These are phyloP conservation scores for Lasiodiplodia citricola DNA, from an alignment of 2,329 filamentous ascomycete genomes.

Conservation along the genomic window DNA sequence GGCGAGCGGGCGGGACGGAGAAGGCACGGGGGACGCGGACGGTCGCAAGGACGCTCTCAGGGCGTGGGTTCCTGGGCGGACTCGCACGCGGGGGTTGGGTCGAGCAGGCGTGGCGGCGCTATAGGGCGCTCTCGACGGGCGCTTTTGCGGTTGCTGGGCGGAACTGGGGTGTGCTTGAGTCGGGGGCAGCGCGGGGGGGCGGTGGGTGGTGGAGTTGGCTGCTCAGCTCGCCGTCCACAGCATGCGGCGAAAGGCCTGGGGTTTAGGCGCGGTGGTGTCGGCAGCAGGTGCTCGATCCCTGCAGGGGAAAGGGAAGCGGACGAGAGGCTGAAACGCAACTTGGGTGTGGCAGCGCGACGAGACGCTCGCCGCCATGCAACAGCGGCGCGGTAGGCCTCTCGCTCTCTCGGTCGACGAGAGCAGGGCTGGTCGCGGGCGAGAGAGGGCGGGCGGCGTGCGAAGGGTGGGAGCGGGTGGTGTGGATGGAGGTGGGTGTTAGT, in stretches of 20 bases:
- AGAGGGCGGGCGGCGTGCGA: background rate
- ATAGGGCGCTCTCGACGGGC: conserved; percentile 1
- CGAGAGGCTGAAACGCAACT: conserved; percentile 27
- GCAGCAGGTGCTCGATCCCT: conserved; percentile 23
- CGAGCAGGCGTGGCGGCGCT: conserved; percentile 4
- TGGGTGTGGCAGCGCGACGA: conserved; percentile 22
- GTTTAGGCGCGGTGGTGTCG: conserved; percentile 9
- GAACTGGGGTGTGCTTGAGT: background rate
- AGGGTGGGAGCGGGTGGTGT: conserved; percentile 5
- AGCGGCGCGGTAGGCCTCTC: conserved; percentile 10
- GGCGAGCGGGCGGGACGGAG: background rate
- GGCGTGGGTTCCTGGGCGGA: background rate
- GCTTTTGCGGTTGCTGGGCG: conserved; percentile 4
- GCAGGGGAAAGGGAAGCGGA: conserved; percentile 27
- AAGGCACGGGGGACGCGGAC: background rate
- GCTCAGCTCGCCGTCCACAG: conserved; percentile 8
- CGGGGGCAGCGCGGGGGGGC: conserved; percentile 14
- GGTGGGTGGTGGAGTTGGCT: background rate
- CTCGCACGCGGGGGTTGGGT: conserved; percentile 9
- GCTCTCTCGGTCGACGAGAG: conserved; percentile 19
- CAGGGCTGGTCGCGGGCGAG: conserved; percentile 1
- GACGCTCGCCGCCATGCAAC: conserved; percentile 27
- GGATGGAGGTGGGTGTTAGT: conserved; percentile 17
- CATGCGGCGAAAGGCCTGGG: conserved; percentile 14
- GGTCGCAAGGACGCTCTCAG: background rate